Conservation (phyloP, 177 flowering plant genomes). For the Tripterygium wilfordii region DNA sequence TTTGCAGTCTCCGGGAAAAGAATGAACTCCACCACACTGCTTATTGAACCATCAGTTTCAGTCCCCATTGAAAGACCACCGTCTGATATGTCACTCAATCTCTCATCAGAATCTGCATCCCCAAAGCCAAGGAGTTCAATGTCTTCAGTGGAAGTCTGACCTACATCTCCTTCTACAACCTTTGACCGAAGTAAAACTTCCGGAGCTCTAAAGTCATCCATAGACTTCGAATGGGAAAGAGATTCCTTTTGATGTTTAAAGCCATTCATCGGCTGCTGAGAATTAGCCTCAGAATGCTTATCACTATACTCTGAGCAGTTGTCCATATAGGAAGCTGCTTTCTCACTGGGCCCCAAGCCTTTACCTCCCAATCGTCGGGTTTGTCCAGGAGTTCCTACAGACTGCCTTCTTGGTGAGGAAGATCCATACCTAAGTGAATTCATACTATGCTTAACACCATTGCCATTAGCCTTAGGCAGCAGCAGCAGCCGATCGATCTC, state of each 20-base stretch:
- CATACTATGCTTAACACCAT: conserved; percentile 33
- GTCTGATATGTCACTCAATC: conserved; percentile 96
- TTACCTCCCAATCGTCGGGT: conserved; percentile 36
- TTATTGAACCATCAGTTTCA: conserved; percentile 83
- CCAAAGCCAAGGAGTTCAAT: conserved; percentile 72
- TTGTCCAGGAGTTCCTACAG: conserved; percentile 32
- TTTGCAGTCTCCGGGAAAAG: conserved; percentile 92
- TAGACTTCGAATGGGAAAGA: conserved; percentile 10
- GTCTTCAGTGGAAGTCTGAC: conserved; percentile 43
- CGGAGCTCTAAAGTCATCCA: conserved; percentile 13
- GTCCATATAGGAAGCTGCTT: conserved; percentile 49
- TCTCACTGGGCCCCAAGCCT: conserved; percentile 23
- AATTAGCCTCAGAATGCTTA: conserved; percentile 21
- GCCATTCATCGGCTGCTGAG: conserved; percentile 19
- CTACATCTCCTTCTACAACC: conserved; percentile 19
- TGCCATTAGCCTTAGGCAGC: conserved; percentile 35
- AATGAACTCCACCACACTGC: conserved; percentile 71
- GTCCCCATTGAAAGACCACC: conserved; percentile 92
- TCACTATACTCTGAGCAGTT: conserved; percentile 28
- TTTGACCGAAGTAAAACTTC: conserved; percentile 33
- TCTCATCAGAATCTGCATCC: conserved; percentile 77
- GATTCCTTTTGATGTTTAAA: conserved; percentile 16
- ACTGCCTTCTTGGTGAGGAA: conserved; percentile 64
- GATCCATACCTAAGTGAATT: conserved; percentile 36
- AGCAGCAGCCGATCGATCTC: conserved; percentile 66